Percentiles rank a stretch among this genome's conserved stretches.
phyloP scores from a whole-genome alignment of 2,329 filamentous ascomycete species.

The Trichophyton benhamiae region DNA sequence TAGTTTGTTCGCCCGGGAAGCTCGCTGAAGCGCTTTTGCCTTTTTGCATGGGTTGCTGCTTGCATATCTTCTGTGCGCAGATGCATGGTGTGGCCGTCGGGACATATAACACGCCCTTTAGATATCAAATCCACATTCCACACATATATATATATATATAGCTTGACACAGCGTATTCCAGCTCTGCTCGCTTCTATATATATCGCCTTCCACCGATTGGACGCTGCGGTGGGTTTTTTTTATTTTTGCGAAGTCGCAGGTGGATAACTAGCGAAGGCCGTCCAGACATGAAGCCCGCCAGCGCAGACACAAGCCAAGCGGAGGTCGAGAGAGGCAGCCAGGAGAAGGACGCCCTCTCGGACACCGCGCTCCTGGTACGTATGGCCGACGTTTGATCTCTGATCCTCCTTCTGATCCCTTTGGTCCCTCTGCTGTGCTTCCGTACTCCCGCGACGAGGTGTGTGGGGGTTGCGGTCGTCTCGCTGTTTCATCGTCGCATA shows the following conservation, averaged over 20 bases:
- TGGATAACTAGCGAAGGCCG: background rate
- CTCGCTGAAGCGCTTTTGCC: too few relatives aligned
- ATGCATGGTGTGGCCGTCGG: background rate
- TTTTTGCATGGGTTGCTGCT: background rate
- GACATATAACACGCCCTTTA: background rate
- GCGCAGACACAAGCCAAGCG: background rate
- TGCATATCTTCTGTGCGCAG: background rate
- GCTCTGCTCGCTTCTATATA: background rate
- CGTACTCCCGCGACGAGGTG: background rate
- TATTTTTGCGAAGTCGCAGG: background rate
- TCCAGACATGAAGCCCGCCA: background rate
- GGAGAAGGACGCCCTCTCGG: conserved; percentile 11
- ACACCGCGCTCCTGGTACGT: conserved; percentile 29
- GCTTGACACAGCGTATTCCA: background rate
- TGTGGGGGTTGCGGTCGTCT: background rate
- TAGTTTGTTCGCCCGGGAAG: too few relatives aligned
- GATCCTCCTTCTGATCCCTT: background rate
- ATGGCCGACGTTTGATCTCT: background rate
- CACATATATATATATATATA: background rate
- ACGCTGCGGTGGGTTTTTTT: background rate
- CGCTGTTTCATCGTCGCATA: background rate
- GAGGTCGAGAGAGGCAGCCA: conserved; percentile 2
- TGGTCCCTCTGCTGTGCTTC: background rate
- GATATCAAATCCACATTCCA: background rate
- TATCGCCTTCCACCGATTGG: background rate